phyloP scores from a whole-genome alignment of 495 filamentous ascomycete species.

The Penicilliopsis zonata region DNA sequence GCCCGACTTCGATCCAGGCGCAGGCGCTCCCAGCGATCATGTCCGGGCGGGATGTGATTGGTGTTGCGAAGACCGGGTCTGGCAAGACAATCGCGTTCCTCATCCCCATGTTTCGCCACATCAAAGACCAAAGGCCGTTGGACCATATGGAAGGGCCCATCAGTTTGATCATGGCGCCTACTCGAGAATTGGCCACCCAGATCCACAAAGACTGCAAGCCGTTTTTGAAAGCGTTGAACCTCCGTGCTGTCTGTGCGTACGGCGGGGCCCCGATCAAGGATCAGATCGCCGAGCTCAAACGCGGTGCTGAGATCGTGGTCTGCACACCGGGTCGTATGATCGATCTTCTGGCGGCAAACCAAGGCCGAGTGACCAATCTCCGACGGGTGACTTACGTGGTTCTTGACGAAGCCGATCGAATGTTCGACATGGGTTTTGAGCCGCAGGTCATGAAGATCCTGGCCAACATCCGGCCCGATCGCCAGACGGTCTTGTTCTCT shows the following conservation, averaged over 20 bases:
- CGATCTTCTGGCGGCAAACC: conserved; percentile 85
- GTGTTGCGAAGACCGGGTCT: conserved; percentile 96
- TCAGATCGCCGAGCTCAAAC: conserved; percentile 92
- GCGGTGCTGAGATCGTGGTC: conserved; percentile 88
- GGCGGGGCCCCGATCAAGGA: conserved; percentile 95
- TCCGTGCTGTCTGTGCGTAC: conserved; percentile 92
- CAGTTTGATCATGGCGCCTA: conserved; percentile 83
- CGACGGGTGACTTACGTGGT: conserved; percentile 84
- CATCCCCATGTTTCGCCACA: conserved; percentile 93
- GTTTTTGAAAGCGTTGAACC: conserved; percentile 76
- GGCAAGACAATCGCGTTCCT: conserved; percentile 95
- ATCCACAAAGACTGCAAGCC: conserved; percentile 91
- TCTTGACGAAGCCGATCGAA: conserved; percentile 93
- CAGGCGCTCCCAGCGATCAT: conserved; percentile 93
- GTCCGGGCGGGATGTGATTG: conserved; percentile 93
- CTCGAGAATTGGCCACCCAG: conserved; percentile 87
- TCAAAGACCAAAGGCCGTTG: conserved; percentile 85
- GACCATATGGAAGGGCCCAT: conserved; percentile 79
- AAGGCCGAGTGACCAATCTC: conserved; percentile 83
- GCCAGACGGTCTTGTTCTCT: conserved; percentile 90
- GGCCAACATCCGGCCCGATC: conserved; percentile 76
- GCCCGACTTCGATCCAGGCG: conserved; percentile 84
- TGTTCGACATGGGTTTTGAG: conserved; percentile 99
- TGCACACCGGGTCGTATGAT: conserved; percentile 97
- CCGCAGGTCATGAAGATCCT: conserved; percentile 97